phyloP scores from a whole-genome alignment of 1,284 basidiomycete genomes.

The Rhodotorula sp. region DNA sequence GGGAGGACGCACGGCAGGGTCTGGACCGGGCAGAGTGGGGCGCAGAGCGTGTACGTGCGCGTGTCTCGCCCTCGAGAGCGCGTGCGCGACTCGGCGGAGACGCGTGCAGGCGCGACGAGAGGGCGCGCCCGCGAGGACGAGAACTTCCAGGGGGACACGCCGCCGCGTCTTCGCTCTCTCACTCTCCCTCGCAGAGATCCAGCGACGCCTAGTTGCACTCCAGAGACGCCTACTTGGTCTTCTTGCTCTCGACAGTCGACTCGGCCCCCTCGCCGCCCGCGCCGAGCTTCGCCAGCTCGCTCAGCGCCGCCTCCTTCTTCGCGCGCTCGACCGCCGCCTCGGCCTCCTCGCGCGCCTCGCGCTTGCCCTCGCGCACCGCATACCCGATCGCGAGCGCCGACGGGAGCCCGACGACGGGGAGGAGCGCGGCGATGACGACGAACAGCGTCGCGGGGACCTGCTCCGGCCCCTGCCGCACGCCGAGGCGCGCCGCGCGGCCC shows the following conservation, averaged over 20 bases:
- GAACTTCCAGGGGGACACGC: too few relatives aligned
- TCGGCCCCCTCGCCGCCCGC: too few relatives aligned
- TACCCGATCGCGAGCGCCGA: conserved; percentile 19
- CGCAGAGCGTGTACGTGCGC: too few relatives aligned
- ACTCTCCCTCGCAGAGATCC: too few relatives aligned
- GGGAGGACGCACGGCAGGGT: background rate
- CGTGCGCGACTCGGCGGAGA: too few relatives aligned
- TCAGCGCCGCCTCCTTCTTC: conserved; percentile 7
- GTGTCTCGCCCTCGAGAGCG: too few relatives aligned
- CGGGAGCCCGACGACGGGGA: conserved; percentile 20
- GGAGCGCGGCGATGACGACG: conserved; percentile 22
- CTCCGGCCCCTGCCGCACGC: background rate
- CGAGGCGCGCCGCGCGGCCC: background rate
- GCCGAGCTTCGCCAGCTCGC: background rate
- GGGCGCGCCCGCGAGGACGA: too few relatives aligned
- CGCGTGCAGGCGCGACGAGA: too few relatives aligned
- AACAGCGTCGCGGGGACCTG: conserved; percentile 20
- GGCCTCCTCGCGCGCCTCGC: conserved; percentile 20
- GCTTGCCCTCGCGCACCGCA: conserved; percentile 24
- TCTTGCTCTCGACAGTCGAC: conserved; percentile 4
- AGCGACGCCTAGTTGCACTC: too few relatives aligned
- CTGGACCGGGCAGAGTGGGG: too few relatives aligned
- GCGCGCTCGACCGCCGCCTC: conserved; percentile 10
- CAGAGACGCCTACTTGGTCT: background rate
- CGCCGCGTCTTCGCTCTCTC: too few relatives aligned